Base-by-base conservation (phyloP, 2,329 filamentous ascomycete species). In the Diplodia intermedia region DNA sequence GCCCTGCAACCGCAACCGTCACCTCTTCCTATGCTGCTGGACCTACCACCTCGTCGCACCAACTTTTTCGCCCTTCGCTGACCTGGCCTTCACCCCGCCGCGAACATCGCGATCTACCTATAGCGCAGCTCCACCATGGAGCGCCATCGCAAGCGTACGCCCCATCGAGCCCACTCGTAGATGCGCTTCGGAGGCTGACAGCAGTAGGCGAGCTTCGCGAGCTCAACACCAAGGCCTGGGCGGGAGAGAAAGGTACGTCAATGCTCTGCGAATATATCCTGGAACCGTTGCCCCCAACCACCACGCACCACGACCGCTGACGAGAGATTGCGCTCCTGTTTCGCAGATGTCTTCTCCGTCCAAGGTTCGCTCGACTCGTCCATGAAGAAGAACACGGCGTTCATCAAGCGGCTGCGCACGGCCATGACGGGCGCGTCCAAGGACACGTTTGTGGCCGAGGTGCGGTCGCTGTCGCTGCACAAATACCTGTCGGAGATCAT, bases 401-500 rank as follows among this genome's bases (percentile, higher is more conserved):
- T 98, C 79, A 98, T 98, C 77, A 97, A 97, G 82, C 92, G 94
- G 75, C 86, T 98, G 67, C 92, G 94, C 73, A 97, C 94, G 69
- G 92, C 93, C 69, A 90, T 98, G 71, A 94, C 91, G 71, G 83
- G 92, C 60, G 85, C 93, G 68, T 92, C 91, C 67, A 88, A 94
- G 66, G 84, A 87, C 72, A 95, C 93, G 69, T 97, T 98, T 80
- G 83, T 97, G 57, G 89, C 94, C 78, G 94, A 98, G 77, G 94
- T 97, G 74, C 90, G 91, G 74, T 91, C 92, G 31, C 86, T 98
- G 33, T 97, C 94, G 73, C 86, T 98, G 62, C 92, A 94, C 85
- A 97, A 97, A 79, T 98, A 98, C 80, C 88, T 98, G 18, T 97
- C 94, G 73, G 94, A 98, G 81, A 96, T 98, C 73, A 93, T 97